Conservation (phyloP, 306 rosid genomes). For the Lablab purpureus region DNA sequence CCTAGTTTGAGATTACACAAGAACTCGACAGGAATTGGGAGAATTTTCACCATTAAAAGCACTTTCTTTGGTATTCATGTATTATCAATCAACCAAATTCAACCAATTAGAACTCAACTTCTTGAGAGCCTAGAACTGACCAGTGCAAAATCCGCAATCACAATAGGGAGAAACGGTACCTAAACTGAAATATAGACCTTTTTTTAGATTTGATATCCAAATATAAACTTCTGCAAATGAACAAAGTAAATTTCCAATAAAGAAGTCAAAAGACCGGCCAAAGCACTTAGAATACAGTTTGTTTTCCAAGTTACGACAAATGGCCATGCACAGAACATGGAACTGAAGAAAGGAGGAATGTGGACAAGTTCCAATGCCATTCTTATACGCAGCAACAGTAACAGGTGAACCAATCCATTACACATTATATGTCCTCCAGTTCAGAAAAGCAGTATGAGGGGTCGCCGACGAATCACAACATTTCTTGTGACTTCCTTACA, state of each 20-base stretch:
- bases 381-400: constrained; percentile 57
- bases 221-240: constrained; percentile 45
- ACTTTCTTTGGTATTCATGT: not conserved
- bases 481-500: constrained; percentile 92
- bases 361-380: constrained; percentile 60
- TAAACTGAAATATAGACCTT: constrained; percentile 32
- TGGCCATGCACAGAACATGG: constrained; percentile 50
- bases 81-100: not conserved
- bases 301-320: constrained; percentile 56
- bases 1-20: not conserved
- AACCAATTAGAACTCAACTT: constrained; percentile 17
- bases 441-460: constrained; percentile 47
- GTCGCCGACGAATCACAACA: constrained; percentile 59
- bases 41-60: not conserved
- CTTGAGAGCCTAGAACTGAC: not conserved
- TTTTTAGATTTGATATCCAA: constrained; percentile 11
- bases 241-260: constrained; percentile 52
- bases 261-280: constrained; percentile 57
- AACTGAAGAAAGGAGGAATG: constrained; percentile 51
- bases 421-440: constrained; percentile 52
- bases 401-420: constrained; percentile 52
- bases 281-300: constrained; percentile 65
- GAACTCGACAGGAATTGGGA: not conserved
- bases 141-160: constrained; percentile 30
- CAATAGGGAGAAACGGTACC: constrained; percentile 36